A percentile compares a stretch with the other conserved stretches of the same genome.
These are phyloP conservation scores for Dioszegia hungarica DNA, from an alignment of 768 basidiomycete species.

Conservation along the genomic window DNA sequence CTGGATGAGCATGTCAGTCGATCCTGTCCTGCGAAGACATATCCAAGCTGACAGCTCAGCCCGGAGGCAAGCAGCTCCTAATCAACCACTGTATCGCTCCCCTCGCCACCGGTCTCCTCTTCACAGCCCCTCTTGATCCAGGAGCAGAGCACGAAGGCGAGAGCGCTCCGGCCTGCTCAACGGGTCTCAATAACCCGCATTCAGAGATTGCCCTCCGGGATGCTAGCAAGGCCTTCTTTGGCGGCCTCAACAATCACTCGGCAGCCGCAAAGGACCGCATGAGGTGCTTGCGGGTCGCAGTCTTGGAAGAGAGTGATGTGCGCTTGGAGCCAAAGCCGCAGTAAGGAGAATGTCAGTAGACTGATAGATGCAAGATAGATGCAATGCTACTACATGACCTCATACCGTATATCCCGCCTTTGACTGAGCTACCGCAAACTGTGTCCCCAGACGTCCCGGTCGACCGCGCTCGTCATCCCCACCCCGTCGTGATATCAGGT, in stretches of 20 bases:
- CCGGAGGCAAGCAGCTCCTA: constrained; percentile 60
- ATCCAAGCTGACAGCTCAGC: constrained; percentile 51
- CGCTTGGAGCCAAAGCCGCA: too few species aligned
- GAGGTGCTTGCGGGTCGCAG: constrained; percentile 41
- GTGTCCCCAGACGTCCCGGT: too few species aligned
- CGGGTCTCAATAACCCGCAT: too few species aligned
- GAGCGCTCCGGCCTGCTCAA: too few species aligned
- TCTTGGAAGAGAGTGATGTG: constrained; percentile 15
- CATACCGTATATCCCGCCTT: too few species aligned
- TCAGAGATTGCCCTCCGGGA: constrained; percentile 48
- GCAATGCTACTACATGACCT: too few species aligned
- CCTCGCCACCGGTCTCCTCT: constrained; percentile 1
- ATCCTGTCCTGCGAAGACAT: neutral
- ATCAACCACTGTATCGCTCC: constrained; percentile 54
- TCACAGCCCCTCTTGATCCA: neutral
- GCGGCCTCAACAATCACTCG: constrained; percentile 69
- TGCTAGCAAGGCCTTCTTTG: constrained; percentile 64
- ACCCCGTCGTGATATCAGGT: too few species aligned
- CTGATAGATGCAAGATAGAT: too few species aligned
- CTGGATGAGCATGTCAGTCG: constrained; percentile 63
- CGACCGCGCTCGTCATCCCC: too few species aligned
- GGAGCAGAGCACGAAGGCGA: neutral
- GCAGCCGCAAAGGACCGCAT: constrained; percentile 44
- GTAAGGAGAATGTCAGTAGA: too few species aligned
- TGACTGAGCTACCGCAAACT: too few species aligned